These are phyloP conservation scores for Mortierella claussenii DNA, from an alignment of 192 early-diverging fungal species.

Conservation along the genomic window DNA sequence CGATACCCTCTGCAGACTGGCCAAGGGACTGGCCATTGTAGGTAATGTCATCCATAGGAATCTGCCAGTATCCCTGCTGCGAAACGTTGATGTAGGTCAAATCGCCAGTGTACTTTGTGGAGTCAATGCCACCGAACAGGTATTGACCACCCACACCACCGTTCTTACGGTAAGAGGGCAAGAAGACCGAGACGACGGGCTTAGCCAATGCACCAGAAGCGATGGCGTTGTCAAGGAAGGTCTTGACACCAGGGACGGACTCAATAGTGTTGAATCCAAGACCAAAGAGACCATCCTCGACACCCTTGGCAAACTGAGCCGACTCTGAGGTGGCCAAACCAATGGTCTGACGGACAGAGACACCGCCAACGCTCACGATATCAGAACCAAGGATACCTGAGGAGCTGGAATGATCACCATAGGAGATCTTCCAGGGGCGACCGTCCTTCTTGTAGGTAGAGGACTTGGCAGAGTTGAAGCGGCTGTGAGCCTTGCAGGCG, in stretches of 20 bases:
- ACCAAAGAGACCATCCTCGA: conserved; percentile 71
- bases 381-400: conserved; percentile 59
- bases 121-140: conserved; percentile 66
- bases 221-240: conserved; percentile 67
- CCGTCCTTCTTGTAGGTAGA: conserved; percentile 67
- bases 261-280: conserved; percentile 66
- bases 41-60: conserved; percentile 56
- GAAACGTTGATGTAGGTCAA: conserved; percentile 64
- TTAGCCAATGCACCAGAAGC: conserved; percentile 59
- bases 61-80: conserved; percentile 67
- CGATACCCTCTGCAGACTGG: conserved; percentile 50
- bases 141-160: conserved; percentile 23
- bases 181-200: conserved; percentile 71
- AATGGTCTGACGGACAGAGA: conserved; percentile 69
- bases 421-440: conserved; percentile 67
- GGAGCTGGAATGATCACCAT: conserved; percentile 69
- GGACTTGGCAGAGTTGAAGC: conserved; percentile 58
- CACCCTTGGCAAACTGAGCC: conserved; percentile 59
- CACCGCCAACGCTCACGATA: conserved; percentile 68
- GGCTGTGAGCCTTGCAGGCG: conserved; percentile 60
- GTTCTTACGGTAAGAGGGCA: conserved; percentile 48
- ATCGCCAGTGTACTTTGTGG: conserved; percentile 54
- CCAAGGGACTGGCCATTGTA: conserved; percentile 53
- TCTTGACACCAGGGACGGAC: conserved; percentile 55
- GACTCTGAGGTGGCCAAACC: conserved; percentile 71